These are phyloP conservation scores for Gracilaria domingensis DNA, from an alignment of 23 red algal genomes.

Conservation along the genomic window DNA sequence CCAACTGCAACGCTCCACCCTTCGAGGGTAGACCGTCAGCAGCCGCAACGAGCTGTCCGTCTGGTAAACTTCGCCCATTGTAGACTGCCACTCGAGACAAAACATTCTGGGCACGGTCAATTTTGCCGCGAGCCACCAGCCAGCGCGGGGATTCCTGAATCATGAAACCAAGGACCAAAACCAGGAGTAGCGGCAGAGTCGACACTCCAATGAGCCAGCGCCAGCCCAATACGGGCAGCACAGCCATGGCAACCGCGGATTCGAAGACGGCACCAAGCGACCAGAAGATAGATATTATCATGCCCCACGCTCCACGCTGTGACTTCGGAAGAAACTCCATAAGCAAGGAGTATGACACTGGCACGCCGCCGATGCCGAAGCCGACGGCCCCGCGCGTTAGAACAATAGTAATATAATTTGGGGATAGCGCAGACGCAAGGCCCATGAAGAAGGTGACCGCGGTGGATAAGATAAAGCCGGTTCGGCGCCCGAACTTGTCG, in stretches of 20 bases:
- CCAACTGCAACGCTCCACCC: constrained; percentile 1
- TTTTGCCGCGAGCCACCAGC: constrained; percentile 41
- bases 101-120: constrained; percentile 8
- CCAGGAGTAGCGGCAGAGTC: constrained; percentile 34
- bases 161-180: constrained; percentile 17
- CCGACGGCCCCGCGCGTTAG: constrained; percentile 51
- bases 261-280: constrained; percentile 71
- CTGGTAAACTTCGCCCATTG: constrained; percentile 21
- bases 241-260: constrained; percentile 36
- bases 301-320: constrained; percentile 62
- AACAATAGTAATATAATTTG: constrained; percentile 44
- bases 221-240: constrained; percentile 63
- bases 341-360: constrained; percentile 57
- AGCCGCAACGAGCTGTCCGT: constrained; percentile 29
- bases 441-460: constrained; percentile 56
- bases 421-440: constrained; percentile 34
- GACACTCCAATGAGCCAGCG: constrained; percentile 64
- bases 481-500: constrained; percentile 47
- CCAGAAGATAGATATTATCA: constrained; percentile 65
- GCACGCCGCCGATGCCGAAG: constrained; percentile 77
- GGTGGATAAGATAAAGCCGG: constrained; percentile 54
- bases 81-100: constrained; percentile 28
- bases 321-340: constrained; percentile 66
- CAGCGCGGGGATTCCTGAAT: constrained; percentile 55
- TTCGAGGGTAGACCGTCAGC: neutral